Conservation (phyloP, 257 asterid species). For the Parsonsia alboflavescens region DNA sequence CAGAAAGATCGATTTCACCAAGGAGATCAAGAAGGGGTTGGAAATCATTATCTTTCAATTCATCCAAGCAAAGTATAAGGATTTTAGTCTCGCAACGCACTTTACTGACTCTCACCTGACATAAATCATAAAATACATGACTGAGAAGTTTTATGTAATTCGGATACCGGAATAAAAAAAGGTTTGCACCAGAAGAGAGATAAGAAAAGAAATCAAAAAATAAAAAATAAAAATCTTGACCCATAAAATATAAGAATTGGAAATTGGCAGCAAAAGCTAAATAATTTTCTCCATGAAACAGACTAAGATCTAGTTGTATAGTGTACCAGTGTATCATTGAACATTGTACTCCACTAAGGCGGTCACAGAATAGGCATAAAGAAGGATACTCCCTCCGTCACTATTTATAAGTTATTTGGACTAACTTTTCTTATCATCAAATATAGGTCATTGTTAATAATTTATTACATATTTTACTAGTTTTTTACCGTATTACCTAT, state of each 20-base stretch:
- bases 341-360: not conserved
- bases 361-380: not conserved
- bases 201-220: not conserved
- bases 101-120: slow-evolving; percentile 71
- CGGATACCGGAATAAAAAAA: not conserved
- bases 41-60: slow-evolving; percentile 63
- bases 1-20: slow-evolving; percentile 58
- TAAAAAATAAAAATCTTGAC: not conserved
- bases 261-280: not conserved
- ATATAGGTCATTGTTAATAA: no score
- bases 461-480: no score
- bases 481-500: no score
- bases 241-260: not conserved
- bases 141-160: slow-evolving; percentile 5
- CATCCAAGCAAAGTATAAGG: slow-evolving; percentile 56
- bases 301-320: no score
- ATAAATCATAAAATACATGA: slow-evolving; percentile 16
- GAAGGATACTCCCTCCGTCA: no score
- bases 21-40: slow-evolving; percentile 60
- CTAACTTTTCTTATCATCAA: no score
- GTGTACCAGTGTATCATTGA: not conserved
- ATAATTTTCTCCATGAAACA: not conserved
- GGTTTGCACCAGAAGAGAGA: no score
- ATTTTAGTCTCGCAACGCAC: slow-evolving; percentile 46
- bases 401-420: no score